Percentiles rank a stretch among this genome's conserved stretches.
These are phyloP conservation scores for Novymonas esmeraldas DNA, from an alignment of 208 protist species.

Conservation along the genomic window DNA sequence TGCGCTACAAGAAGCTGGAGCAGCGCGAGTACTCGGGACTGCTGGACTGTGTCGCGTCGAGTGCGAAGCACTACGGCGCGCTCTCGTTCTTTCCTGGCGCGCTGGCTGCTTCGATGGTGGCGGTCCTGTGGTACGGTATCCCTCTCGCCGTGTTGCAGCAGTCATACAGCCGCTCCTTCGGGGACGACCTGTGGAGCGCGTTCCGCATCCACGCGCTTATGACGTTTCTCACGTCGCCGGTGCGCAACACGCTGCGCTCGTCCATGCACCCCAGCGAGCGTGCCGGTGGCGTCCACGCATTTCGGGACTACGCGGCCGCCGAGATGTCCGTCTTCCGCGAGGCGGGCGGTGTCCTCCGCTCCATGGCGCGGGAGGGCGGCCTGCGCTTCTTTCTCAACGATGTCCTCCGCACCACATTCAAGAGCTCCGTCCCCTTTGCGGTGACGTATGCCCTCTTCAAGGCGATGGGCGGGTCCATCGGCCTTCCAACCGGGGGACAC, in stretches of 20 bases:
- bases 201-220: conserved; percentile 82
- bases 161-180: conserved; percentile 47
- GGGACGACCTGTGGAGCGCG: conserved; percentile 57
- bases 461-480: conserved; percentile 72
- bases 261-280: conserved; percentile 68
- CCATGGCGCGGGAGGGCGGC: conserved; percentile 60
- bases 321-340: conserved; percentile 81
- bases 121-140: conserved; percentile 72
- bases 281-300: conserved; percentile 63
- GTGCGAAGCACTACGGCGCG: conserved; percentile 65
- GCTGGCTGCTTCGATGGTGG: conserved; percentile 55
- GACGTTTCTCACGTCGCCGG: conserved; percentile 77
- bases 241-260: conserved; percentile 86
- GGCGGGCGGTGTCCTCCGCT: conserved; percentile 54
- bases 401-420: conserved; percentile 77
- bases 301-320: conserved; percentile 53
- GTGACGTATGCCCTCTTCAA: conserved; percentile 79
- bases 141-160: conserved; percentile 69
- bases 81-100: conserved; percentile 81
- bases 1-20: conserved; percentile 51
- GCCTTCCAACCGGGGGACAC: conserved; percentile 28
- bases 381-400: conserved; percentile 84
- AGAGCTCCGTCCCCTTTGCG: conserved; percentile 87
- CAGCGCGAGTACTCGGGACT: conserved; percentile 53
- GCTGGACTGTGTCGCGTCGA: conserved; percentile 58